Percentiles rank a stretch among this genome's conserved stretches.
Conservation (phyloP, 352 stramenopile genomes). For the Phytophthora tubulina region DNA sequence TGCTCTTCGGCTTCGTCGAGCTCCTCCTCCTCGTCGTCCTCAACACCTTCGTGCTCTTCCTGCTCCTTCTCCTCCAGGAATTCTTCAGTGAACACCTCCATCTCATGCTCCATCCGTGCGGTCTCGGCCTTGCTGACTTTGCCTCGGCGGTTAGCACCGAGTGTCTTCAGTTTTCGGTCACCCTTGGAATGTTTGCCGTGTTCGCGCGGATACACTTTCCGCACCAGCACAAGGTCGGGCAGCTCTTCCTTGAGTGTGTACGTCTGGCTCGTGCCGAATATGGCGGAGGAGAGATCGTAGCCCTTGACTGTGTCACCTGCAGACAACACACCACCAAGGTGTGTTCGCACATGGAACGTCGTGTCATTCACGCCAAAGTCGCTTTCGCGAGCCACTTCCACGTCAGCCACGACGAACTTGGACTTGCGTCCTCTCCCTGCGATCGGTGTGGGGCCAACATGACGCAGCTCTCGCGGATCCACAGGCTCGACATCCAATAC, state of each 20-base stretch:
- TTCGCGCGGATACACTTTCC: slow-evolving; percentile 71
- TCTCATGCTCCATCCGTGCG: slow-evolving; percentile 59
- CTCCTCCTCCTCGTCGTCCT: slow-evolving; percentile 31
- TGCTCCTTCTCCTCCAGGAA: slow-evolving; percentile 65
- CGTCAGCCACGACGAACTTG: slow-evolving; percentile 65
- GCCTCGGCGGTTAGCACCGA: slow-evolving; percentile 42
- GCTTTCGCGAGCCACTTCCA: slow-evolving; percentile 72
- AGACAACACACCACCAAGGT: slow-evolving; percentile 66
- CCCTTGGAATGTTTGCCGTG: slow-evolving; percentile 47
- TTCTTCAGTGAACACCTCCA: slow-evolving; percentile 71
- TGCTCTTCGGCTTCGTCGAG: slow-evolving; percentile 15
- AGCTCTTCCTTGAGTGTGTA: slow-evolving; percentile 65
- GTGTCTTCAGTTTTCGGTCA: slow-evolving; percentile 57
- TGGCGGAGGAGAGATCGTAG: slow-evolving; percentile 71
- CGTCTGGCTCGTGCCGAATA: slow-evolving; percentile 61
- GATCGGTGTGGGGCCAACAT: slow-evolving; percentile 13
- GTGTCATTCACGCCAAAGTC: slow-evolving; percentile 88
- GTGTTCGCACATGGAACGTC: slow-evolving; percentile 70
- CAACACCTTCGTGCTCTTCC: slow-evolving; percentile 35
- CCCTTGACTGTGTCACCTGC: slow-evolving; percentile 78
- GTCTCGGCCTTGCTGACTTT: slow-evolving; percentile 69
- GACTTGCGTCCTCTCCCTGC: slow-evolving; percentile 19
- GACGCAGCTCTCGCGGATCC: slow-evolving; percentile 34
- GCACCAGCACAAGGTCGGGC: slow-evolving; percentile 80
- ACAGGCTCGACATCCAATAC: slow-evolving; percentile 79